Evolutionary conservation across 106 monocot species (phyloP).

Genomic region (Cymbidium sinense): DNA sequence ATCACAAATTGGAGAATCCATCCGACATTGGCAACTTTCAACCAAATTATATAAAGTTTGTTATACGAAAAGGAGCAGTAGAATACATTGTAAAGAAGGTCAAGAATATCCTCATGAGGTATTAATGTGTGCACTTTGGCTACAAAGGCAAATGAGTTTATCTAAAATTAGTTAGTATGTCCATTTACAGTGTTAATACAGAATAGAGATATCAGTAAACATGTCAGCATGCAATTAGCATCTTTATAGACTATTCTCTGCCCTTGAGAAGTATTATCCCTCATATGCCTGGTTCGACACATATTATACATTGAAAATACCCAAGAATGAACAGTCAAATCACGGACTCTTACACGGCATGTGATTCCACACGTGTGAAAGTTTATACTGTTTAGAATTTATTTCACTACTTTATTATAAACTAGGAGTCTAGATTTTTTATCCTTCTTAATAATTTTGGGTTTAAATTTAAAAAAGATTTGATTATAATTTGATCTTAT

Average conservation of each 20-base stretch:
- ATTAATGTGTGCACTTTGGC: not conserved
- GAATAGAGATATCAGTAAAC: not conserved
- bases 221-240: not conserved
- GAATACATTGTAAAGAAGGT: not conserved
- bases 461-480: too few relatives aligned
- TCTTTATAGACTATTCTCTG: not conserved
- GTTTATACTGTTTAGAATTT: not conserved
- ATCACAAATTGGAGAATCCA: not conserved
- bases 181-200: not conserved
- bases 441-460: not conserved
- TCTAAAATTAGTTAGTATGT: not conserved
- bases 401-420: not conserved
- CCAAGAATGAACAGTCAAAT: not conserved
- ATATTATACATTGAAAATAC: not conserved
- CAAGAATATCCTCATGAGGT: not conserved
- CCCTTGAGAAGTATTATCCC: not conserved
- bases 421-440: not conserved
- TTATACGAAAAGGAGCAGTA: not conserved
- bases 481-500: not conserved
- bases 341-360: not conserved
- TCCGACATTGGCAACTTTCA: not conserved
- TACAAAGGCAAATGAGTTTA: not conserved
- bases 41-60: not conserved
- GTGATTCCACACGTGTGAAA: not conserved
- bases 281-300: not conserved